These are phyloP conservation scores for Aspergillus bridgeri DNA, from an alignment of 495 filamentous ascomycete genomes.

Conservation along the genomic window DNA sequence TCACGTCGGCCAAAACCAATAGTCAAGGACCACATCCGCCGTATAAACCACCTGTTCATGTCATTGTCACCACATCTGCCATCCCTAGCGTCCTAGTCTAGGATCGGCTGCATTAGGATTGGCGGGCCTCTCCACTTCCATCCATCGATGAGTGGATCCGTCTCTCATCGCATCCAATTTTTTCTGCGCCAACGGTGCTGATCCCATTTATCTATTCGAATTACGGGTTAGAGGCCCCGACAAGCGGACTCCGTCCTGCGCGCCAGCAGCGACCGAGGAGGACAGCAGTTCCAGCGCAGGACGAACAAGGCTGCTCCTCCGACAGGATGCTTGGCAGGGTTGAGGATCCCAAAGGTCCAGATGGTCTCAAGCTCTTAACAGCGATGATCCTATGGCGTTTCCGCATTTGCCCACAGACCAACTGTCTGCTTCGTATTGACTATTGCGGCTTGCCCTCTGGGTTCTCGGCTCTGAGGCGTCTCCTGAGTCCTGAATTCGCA, in stretches of 20 bases:
- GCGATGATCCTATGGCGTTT: background rate
- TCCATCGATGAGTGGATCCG: background rate
- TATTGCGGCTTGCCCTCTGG: background rate
- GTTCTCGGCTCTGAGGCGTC: background rate
- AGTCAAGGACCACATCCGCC: background rate
- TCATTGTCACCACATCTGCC: background rate
- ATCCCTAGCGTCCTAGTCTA: background rate
- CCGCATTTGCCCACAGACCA: background rate
- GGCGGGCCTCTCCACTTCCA: background rate
- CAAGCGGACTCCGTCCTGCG: background rate
- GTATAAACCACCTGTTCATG: background rate
- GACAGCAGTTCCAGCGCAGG: background rate
- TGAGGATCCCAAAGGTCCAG: background rate
- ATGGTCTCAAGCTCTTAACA: background rate
- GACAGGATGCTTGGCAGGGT: background rate
- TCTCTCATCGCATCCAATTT: background rate
- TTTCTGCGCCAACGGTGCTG: background rate
- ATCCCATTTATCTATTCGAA: background rate
- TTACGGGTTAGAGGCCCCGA: background rate
- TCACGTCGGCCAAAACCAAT: background rate
- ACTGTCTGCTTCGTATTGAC: background rate
- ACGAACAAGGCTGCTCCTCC: background rate
- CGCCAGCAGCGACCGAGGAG: background rate
- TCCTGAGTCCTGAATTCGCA: background rate
- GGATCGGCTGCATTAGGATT: background rate